phyloP scores from a whole-genome alignment of 192 early-diverging fungal species.

The Pilaira anomala region DNA sequence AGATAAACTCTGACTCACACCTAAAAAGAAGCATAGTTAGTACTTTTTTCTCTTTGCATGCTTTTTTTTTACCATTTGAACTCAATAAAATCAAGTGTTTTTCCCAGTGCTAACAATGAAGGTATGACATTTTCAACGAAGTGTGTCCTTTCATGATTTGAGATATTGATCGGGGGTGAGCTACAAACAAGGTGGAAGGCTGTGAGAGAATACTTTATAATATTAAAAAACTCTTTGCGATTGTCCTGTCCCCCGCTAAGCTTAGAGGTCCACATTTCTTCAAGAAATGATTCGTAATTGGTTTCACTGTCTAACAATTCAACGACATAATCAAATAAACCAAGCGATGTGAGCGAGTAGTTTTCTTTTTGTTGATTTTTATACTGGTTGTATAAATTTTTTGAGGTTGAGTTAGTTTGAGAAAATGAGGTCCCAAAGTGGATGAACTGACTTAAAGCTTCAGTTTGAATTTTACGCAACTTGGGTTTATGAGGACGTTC shows the following conservation, averaged over 20 bases:
- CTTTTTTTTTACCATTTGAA: conserved; percentile 4
- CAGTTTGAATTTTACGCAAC: not conserved
- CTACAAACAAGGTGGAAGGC: conserved; percentile 2
- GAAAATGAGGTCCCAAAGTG: conserved; percentile 1
- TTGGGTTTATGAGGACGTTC: conserved; percentile 5
- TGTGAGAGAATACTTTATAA: not conserved
- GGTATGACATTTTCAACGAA: not conserved
- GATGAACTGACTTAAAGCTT: conserved; percentile 1
- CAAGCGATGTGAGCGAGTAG: not conserved
- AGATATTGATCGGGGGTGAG: not conserved
- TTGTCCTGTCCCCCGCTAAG: not conserved
- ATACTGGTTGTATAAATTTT: not conserved
- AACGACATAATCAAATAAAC: conserved; percentile 1
- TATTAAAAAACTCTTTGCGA: not conserved
- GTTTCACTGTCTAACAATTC: not conserved
- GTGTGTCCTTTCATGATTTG: conserved; percentile 5
- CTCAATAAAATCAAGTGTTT: conserved; percentile 3
- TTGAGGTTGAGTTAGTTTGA: not conserved
- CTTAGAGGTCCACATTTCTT: not conserved
- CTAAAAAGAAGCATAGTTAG: not conserved
- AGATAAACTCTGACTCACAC: conserved; percentile 6
- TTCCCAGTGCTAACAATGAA: conserved; percentile 1
- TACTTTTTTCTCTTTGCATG: not conserved
- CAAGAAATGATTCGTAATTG: not conserved
- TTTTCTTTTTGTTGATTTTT: conserved; percentile 3